These are phyloP conservation scores for Penicillium frequentans DNA, from an alignment of 2,329 filamentous ascomycete species.

Conservation along the genomic window DNA sequence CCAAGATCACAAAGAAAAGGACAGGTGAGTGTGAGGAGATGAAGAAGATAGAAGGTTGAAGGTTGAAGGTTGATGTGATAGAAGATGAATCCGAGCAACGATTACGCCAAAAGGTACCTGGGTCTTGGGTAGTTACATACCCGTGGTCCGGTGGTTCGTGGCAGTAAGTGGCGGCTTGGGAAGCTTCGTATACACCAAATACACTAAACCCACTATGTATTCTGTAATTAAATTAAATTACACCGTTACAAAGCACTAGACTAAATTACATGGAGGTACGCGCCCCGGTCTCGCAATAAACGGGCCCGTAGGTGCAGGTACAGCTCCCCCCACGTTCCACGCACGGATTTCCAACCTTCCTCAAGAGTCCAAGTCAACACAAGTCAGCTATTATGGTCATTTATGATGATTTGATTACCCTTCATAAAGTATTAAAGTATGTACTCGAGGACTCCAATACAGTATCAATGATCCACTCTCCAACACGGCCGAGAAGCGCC, in stretches of 20 bases:
- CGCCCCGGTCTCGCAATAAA: neutral
- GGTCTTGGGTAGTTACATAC: slow-evolving; percentile 10
- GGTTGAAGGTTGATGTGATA: neutral
- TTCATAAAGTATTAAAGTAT: neutral
- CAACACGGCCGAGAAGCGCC: slow-evolving; percentile 7
- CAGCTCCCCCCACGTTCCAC: neutral
- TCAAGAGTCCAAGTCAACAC: neutral
- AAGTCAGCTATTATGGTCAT: neutral
- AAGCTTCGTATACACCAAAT: neutral
- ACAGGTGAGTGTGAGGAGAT: neutral
- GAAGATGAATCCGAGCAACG: slow-evolving; percentile 2
- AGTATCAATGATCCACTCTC: slow-evolving; percentile 9
- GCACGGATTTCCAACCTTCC: neutral
- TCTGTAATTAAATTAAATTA: neutral
- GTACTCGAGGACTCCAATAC: neutral
- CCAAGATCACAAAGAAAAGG: slow-evolving; percentile 4
- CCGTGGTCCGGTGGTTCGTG: slow-evolving; percentile 4
- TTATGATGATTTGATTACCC: neutral
- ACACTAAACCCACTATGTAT: neutral
- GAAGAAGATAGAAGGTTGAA: neutral
- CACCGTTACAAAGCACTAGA: neutral
- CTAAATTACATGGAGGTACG: neutral
- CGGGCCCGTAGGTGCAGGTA: neutral
- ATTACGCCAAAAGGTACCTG: slow-evolving; percentile 19
- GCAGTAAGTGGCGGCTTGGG: slow-evolving; percentile 8